Conservation (phyloP, 257 asterid species). For the Plantago elongata region DNA sequence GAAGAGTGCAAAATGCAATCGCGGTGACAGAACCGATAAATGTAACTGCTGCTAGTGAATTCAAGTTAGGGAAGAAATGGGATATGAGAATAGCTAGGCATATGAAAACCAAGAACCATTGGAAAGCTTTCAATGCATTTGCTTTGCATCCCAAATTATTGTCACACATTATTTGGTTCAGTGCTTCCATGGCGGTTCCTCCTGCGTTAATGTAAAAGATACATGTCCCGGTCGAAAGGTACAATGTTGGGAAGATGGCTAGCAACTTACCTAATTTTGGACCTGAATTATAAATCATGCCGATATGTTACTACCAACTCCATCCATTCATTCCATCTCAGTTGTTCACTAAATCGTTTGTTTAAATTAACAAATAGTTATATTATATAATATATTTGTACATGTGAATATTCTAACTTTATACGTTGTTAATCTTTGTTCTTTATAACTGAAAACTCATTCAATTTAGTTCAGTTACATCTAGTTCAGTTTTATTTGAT, state of each 20-base stretch:
- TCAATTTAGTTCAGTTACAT: no score
- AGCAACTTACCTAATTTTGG: slow-evolving; percentile 47
- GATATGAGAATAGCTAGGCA: slow-evolving; percentile 41
- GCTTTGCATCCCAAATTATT: slow-evolving; percentile 19
- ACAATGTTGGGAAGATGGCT: slow-evolving; percentile 60
- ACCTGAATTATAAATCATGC: slow-evolving; percentile 27
- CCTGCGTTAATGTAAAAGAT: slow-evolving; percentile 44
- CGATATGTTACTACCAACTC: no score
- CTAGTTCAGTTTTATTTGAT: no score
- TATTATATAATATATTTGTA: no score
- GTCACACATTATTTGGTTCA: slow-evolving; percentile 27
- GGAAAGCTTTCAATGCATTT: slow-evolving; percentile 28
- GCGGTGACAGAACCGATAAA: slow-evolving; percentile 48
- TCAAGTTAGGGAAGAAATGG: slow-evolving; percentile 51
- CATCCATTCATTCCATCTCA: no score
- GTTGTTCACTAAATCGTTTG: no score
- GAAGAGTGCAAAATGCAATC: slow-evolving; percentile 27
- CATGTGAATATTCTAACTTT: no score
- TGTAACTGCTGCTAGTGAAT: slow-evolving; percentile 39
- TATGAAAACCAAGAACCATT: slow-evolving; percentile 55
- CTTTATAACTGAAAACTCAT: no score
- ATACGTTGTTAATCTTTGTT: no score
- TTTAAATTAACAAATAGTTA: no score
- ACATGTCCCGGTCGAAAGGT: slow-evolving; percentile 62
- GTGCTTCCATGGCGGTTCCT: slow-evolving; percentile 36